Conservation (phyloP, 495 filamentous ascomycete genomes). For the Recurvomyces mirabilis region DNA sequence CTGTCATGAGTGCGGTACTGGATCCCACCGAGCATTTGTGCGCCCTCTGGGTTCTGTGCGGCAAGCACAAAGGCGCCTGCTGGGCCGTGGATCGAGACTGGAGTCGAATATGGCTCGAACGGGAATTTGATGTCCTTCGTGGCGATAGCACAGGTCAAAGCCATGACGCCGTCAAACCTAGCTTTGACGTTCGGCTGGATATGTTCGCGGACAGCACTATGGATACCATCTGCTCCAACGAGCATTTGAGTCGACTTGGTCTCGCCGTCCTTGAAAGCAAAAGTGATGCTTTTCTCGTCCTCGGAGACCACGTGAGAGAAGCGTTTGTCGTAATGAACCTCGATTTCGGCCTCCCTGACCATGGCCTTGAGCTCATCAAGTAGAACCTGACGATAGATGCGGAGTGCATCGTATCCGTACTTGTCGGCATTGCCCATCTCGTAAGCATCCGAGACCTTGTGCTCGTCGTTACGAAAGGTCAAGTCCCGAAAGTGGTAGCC, state of each 20-base stretch:
- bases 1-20: conserved; percentile 29
- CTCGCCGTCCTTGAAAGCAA: no score
- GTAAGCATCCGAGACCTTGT: conserved; percentile 33
- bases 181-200: conserved; percentile 10
- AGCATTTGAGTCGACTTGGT: conserved; percentile 28
- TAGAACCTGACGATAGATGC: conserved; percentile 35
- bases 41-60: conserved; percentile 36
- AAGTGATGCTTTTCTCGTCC: conserved; percentile 17
- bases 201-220: conserved; percentile 18
- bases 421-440: conserved; percentile 34
- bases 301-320: conserved; percentile 33
- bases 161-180: conserved; percentile 6
- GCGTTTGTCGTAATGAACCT: conserved; percentile 34
- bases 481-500: conserved; percentile 33
- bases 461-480: conserved; percentile 32
- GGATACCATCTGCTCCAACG: conserved; percentile 18
- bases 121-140: conserved; percentile 9
- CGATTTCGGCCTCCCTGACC: conserved; percentile 29
- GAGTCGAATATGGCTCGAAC: conserved; percentile 28
- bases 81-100: conserved; percentile 35
- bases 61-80: conserved; percentile 39
- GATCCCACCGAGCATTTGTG: conserved; percentile 35
- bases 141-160: conserved; percentile 10
- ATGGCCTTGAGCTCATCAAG: conserved; percentile 31
- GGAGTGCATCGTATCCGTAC: conserved; percentile 36